These are phyloP conservation scores for Pleurotus citrinopileatus DNA, from an alignment of 768 basidiomycete species.

Conservation along the genomic window DNA sequence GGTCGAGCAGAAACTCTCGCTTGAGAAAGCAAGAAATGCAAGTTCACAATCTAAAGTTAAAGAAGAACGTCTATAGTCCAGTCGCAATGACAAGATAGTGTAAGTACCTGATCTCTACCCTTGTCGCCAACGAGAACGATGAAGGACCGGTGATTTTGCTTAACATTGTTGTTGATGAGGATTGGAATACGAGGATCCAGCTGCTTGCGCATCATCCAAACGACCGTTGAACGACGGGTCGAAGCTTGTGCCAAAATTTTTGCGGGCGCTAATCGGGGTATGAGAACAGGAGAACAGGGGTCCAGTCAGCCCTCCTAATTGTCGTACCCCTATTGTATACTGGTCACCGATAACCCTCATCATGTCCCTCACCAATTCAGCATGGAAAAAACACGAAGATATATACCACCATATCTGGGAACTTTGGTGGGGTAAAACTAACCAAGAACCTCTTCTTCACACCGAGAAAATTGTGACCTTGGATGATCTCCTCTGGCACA, in stretches of 20 bases:
- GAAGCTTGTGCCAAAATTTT: not conserved
- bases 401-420: no score
- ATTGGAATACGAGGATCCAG: constrained; percentile 92
- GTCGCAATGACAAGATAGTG: not conserved
- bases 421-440: no score
- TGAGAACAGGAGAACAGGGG: no score
- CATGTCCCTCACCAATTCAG: no score
- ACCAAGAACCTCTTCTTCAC: no score
- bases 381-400: no score
- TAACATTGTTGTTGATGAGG: constrained; percentile 91
- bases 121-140: constrained; percentile 96
- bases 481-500: no score
- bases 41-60: constrained; percentile 72
- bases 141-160: constrained; percentile 90
- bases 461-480: no score
- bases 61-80: no score
- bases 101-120: constrained; percentile 80
- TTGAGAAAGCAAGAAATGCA: constrained; percentile 93
- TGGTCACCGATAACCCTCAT: no score
- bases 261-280: not conserved
- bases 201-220: constrained; percentile 75
- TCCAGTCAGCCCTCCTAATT: no score
- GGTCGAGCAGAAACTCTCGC: constrained; percentile 85
- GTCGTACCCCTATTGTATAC: no score
- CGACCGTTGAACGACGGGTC: not conserved